Evolutionary conservation across 169 alveolate species (phyloP).

Genomic region (Plasmodium berghei): DNA sequence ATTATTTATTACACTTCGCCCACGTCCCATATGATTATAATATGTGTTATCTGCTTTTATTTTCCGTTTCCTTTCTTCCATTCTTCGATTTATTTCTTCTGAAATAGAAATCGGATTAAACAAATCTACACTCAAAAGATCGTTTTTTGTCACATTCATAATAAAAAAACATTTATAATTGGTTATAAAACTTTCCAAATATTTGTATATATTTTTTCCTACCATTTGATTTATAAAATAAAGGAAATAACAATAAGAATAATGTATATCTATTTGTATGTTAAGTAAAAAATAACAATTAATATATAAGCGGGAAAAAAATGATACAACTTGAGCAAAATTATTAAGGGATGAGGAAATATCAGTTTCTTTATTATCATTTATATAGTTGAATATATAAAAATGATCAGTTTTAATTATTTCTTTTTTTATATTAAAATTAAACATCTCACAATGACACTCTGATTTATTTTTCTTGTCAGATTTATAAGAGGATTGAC

Average conservation of each 20-base stretch:
- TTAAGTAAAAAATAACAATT: conserved; percentile 57
- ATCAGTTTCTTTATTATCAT: neutral
- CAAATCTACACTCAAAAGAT: conserved; percentile 13
- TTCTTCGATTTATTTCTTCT: neutral
- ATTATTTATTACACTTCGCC: no score
- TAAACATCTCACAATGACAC: conserved; percentile 54
- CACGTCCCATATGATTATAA: no score
- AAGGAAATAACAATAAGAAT: conserved; percentile 35
- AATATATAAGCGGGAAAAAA: conserved; percentile 57
- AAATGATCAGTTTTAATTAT: conserved; percentile 24
- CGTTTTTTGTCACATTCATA: conserved; percentile 1
- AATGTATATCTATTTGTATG: conserved; percentile 44
- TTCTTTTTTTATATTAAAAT: conserved; percentile 26
- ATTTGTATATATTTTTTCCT: neutral
- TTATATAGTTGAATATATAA: conserved; percentile 15
- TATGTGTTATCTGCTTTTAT: neutral
- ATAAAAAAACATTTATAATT: conserved; percentile 25
- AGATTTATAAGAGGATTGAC: no score
- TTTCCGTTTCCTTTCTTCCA: neutral
- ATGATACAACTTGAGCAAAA: conserved; percentile 3
- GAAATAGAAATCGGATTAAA: conserved; percentile 15
- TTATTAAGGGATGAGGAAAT: neutral
- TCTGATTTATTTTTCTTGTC: neutral
- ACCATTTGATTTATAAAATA: conserved; percentile 18
- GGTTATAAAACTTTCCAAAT: conserved; percentile 25